Base-by-base conservation (phyloP, 768 basidiomycete genomes). In the Sarcodon aspratus region DNA sequence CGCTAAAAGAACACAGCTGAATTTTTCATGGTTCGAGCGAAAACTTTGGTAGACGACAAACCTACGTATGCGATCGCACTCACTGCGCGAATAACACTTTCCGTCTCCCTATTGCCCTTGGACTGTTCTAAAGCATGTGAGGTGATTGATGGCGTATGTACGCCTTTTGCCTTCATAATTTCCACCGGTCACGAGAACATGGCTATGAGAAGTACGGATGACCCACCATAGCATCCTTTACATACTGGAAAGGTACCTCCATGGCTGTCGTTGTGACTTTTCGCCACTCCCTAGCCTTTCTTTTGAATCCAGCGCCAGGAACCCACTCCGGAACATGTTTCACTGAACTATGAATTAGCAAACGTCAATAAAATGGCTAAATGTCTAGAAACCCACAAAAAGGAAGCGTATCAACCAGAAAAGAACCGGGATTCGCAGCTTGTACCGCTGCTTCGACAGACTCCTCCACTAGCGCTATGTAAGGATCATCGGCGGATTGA, bases 381-480 rank as follows among this genome's bases (percentile, higher is more conserved):
- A 17, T 42, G 9, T 11, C 27, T 11, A 9, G 7, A 13, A 9
- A 42, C 40, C 9, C 8, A 42, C 40, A 53, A 35, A 57, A 48
- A 13, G 64, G 62, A 33, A 65, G 49, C n/a, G 54, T 48, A 47
- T 78, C 75, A 6, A 79, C 73, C 4, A 75, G 59, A 50, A 68
- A 76, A 34, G 63, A 52, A 11, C 72, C 74, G 1, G 69, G 69
- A n/a, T 66, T 55, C 0, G 64, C 59, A 1, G 70, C 70, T 33
- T 59, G 52, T 8, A 57, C 57, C 42, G 72, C 55, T 4, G 60
- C 58, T 6, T 63, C 52, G 9, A 68, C 54, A 3, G 72, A 69
- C 6, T 64, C 55, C 32, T 74, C 67, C 0, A 70, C 72, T 1
- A 69, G 57, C 0, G 57, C 53, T 33, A 79, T 61, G 52, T 68